A percentile compares a stretch with the other conserved stretches of the same genome.
These are phyloP conservation scores for Senecio squalidus DNA, from an alignment of 140 eudicot species.

Conservation along the genomic window DNA sequence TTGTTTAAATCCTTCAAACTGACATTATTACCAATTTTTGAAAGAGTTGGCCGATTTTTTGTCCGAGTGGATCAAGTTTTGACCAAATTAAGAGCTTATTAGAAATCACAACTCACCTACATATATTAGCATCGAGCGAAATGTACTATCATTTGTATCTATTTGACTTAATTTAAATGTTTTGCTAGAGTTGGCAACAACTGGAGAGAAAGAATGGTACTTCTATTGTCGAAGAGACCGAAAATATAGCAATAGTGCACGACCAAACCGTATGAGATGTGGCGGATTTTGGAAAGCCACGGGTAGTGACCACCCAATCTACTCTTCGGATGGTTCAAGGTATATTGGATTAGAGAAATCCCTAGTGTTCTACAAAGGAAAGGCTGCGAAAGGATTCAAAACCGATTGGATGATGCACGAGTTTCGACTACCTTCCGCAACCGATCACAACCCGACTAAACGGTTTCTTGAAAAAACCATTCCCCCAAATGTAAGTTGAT, in stretches of 20 bases:
- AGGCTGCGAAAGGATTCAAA: constrained; percentile 72
- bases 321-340: constrained; percentile 56
- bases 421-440: constrained; percentile 52
- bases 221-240: constrained; percentile 73
- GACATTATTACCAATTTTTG: too few relatives aligned
- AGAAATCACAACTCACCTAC: too few relatives aligned
- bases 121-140: too few relatives aligned
- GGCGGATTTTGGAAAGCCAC: constrained; percentile 88
- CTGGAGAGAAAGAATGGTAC: constrained; percentile 83
- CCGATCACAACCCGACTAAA: constrained; percentile 31
- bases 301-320: constrained; percentile 72
- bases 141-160: too few relatives aligned
- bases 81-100: too few relatives aligned
- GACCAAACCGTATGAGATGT: constrained; percentile 71
- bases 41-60: too few relatives aligned
- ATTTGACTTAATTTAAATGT: not conserved
- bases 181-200: constrained; percentile 48
- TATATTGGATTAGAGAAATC: constrained; percentile 77
- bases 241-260: constrained; percentile 61
- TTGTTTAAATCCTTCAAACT: too few relatives aligned
- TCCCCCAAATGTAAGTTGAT: constrained; percentile 45
- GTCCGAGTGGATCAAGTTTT: too few relatives aligned
- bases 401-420: constrained; percentile 95
- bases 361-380: constrained; percentile 71
- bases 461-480: constrained; percentile 38